These are phyloP conservation scores for Edaphochlamys debaryana DNA, from an alignment of 139 green algal species.

Conservation along the genomic window DNA sequence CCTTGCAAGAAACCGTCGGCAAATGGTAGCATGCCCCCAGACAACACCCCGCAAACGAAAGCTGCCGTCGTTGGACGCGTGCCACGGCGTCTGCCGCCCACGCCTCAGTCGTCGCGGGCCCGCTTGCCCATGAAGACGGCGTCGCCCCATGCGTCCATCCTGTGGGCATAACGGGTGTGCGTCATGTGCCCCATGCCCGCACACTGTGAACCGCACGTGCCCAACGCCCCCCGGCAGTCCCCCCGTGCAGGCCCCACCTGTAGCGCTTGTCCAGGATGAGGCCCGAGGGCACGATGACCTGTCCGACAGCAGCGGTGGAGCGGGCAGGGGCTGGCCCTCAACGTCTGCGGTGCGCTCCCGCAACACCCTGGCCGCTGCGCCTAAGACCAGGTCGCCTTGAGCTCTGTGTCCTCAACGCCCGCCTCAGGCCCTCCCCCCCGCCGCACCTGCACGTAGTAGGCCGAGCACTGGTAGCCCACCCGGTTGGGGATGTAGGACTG, in stretches of 20 bases:
- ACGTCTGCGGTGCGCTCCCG: no score
- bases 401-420: no score
- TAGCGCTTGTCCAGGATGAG: conserved; percentile 25
- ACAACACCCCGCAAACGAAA: no score
- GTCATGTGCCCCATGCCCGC: no score
- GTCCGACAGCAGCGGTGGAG: background rate
- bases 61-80: no score
- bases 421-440: no score
- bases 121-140: conserved; percentile 4
- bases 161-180: background rate
- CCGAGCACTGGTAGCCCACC: conserved; percentile 83
- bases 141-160: conserved; percentile 30
- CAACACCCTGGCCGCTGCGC: no score
- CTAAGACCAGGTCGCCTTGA: background rate
- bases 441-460: conserved; percentile 62
- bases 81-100: no score
- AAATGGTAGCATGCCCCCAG: no score
- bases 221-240: background rate
- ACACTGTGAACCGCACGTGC: background rate
- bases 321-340: no score
- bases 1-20: no score
- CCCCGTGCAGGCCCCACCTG: background rate
- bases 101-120: background rate
- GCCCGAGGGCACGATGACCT: conserved; percentile 36
- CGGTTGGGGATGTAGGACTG: conserved; percentile 68